Conservation (phyloP, 2,329 filamentous ascomycete species). For the Epichloe sp. region DNA sequence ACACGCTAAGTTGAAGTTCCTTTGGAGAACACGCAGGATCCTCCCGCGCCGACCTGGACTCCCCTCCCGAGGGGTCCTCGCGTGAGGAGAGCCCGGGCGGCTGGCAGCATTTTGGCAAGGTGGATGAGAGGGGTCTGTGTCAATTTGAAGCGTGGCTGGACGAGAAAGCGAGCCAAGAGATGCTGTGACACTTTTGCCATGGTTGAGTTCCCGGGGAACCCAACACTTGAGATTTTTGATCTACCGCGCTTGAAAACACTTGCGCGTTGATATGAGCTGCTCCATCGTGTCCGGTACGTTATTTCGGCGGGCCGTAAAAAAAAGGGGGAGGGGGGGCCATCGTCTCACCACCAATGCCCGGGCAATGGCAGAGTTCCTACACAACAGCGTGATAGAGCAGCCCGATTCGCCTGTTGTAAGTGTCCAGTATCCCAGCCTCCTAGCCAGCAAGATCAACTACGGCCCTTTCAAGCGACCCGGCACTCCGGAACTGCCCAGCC, state of each 20-base stretch:
- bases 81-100: too few species aligned
- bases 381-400: constrained; percentile 12
- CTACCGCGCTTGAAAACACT: constrained; percentile 21
- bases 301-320: too few species aligned
- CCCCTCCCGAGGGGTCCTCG: constrained; percentile 12
- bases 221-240: constrained; percentile 21
- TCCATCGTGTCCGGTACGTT: too few species aligned
- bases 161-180: constrained; percentile 21
- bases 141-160: constrained; percentile 32
- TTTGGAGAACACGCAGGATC: too few species aligned
- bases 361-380: constrained; percentile 27
- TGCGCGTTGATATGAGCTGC: constrained; percentile 17
- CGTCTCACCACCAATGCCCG: constrained; percentile 31
- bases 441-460: constrained; percentile 18
- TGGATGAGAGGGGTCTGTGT: too few species aligned
- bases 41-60: too few species aligned
- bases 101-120: too few species aligned
- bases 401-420: constrained; percentile 22
- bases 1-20: too few species aligned
- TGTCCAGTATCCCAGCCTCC: constrained; percentile 31
- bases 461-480: constrained; percentile 23
- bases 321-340: rapidly evolving
- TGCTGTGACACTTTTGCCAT: constrained; percentile 31
- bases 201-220: constrained; percentile 31
- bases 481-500: constrained; percentile 30